Conservation (phyloP, 805 yeast genomes). For the Myxozyma sirexii region DNA sequence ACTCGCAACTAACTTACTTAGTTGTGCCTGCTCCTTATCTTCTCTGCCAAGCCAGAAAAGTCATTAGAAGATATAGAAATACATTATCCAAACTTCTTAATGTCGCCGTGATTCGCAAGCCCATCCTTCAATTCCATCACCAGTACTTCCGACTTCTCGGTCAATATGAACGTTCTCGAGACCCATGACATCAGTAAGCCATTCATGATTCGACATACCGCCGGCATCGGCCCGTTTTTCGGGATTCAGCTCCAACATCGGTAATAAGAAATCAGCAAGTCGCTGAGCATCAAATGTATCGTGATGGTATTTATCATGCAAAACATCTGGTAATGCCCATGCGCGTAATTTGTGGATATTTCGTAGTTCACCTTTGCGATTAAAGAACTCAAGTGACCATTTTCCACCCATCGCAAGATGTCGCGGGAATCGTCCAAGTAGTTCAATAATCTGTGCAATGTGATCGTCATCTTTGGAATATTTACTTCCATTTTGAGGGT, state of each 20-base stretch:
- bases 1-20: neutral
- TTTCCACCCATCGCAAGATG: slow-evolving; percentile 61
- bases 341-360: slow-evolving; percentile 81
- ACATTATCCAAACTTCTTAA: neutral
- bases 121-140: slow-evolving; percentile 94
- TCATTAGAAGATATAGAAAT: neutral
- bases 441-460: slow-evolving; percentile 89
- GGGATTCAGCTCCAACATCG: slow-evolving; percentile 83
- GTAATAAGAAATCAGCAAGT: slow-evolving; percentile 73
- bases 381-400: slow-evolving; percentile 64
- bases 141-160: slow-evolving; percentile 75
- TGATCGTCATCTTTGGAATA: slow-evolving; percentile 94
- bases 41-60: too few relatives aligned
- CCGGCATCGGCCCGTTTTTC: slow-evolving; percentile 91
- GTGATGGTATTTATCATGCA: slow-evolving; percentile 83
- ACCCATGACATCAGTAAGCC: slow-evolving; percentile 77
- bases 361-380: slow-evolving; percentile 67
- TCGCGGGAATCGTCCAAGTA: slow-evolving; percentile 69
- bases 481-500: slow-evolving; percentile 63
- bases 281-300: slow-evolving; percentile 67
- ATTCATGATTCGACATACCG: slow-evolving; percentile 84
- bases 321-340: slow-evolving; percentile 83
- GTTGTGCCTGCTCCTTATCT: too few relatives aligned
- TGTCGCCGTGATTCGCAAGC: slow-evolving; percentile 55
- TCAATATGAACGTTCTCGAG: slow-evolving; percentile 70